A percentile compares a stretch with the other conserved stretches of the same genome.
phyloP scores from a whole-genome alignment of 306 rosid genomes.

The Vigna hirtella region DNA sequence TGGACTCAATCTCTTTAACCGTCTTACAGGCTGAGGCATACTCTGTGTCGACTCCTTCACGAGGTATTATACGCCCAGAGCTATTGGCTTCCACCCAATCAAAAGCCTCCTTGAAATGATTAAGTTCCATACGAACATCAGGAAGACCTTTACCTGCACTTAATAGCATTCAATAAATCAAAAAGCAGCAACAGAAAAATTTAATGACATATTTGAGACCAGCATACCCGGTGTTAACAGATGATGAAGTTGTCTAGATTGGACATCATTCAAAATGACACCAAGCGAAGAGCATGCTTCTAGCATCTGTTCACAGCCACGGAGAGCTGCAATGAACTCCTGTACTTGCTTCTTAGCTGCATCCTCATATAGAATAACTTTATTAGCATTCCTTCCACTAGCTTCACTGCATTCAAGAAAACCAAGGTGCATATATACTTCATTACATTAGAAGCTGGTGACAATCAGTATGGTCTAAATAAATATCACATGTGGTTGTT shows the following conservation, averaged over 20 bases:
- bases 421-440: slow-evolving; percentile 44
- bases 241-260: slow-evolving; percentile 69
- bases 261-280: slow-evolving; percentile 64
- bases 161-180: slow-evolving; percentile 34
- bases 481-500: slow-evolving; percentile 12
- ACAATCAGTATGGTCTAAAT: slow-evolving; percentile 27
- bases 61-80: slow-evolving; percentile 95
- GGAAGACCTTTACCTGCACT: slow-evolving; percentile 80
- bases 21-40: slow-evolving; percentile 83
- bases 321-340: slow-evolving; percentile 80
- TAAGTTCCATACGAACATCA: slow-evolving; percentile 59
- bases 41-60: slow-evolving; percentile 77
- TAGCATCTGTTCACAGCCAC: slow-evolving; percentile 86
- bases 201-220: slow-evolving; percentile 6
- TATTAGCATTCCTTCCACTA: slow-evolving; percentile 85
- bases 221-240: slow-evolving; percentile 80
- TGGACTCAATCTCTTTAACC: slow-evolving; percentile 67
- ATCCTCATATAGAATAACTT: slow-evolving; percentile 89
- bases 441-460: slow-evolving; percentile 35
- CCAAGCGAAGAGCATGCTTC: slow-evolving; percentile 73
- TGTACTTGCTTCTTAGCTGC: slow-evolving; percentile 84
- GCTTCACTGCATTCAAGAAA: slow-evolving; percentile 70
- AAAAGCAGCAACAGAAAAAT: slow-evolving; percentile 36
- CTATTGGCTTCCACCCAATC: slow-evolving; percentile 94
- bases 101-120: slow-evolving; percentile 89